Percentiles rank a stretch among this genome's conserved stretches.
Conservation (phyloP, 1,284 basidiomycete genomes). For the Trametes pubescens region DNA sequence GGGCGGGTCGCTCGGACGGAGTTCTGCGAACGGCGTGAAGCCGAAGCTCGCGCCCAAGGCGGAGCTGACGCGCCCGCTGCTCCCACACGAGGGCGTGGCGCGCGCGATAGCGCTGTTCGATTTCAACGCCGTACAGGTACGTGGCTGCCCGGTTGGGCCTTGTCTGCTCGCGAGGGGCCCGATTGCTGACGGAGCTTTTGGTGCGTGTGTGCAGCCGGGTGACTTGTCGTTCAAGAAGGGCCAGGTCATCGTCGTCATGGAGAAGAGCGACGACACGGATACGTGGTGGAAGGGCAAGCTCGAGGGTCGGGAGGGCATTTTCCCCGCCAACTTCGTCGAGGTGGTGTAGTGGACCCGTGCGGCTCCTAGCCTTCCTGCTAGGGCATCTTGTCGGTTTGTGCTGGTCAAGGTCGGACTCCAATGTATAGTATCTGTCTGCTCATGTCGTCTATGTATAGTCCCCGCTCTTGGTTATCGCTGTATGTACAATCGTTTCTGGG, state of each 20-base stretch:
- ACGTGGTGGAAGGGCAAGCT: conserved; percentile 83
- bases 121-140: conserved; percentile 76
- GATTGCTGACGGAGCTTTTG: conserved; percentile 1
- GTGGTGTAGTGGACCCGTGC: conserved; percentile 36
- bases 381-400: no score
- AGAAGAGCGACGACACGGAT: conserved; percentile 79
- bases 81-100: conserved; percentile 66
- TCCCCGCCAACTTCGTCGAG: conserved; percentile 65
- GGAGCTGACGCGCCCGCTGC: conserved; percentile 56
- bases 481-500: background rate
- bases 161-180: background rate
- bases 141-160: conserved; percentile 26
- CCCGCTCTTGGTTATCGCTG: background rate
- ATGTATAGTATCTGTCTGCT: background rate
- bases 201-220: conserved; percentile 57
- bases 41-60: conserved; percentile 56
- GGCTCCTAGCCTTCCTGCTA: no score
- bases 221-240: conserved; percentile 89
- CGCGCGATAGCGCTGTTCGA: conserved; percentile 84
- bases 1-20: conserved; percentile 29
- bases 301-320: conserved; percentile 54
- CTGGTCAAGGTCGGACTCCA: background rate
- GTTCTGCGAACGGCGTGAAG: conserved; percentile 27
- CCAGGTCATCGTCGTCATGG: conserved; percentile 79
- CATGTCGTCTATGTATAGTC: background rate